A percentile compares a stretch with the other conserved stretches of the same genome.
Conservation (phyloP, 2,329 filamentous ascomycete genomes). For the Hypoxylon sp. region DNA sequence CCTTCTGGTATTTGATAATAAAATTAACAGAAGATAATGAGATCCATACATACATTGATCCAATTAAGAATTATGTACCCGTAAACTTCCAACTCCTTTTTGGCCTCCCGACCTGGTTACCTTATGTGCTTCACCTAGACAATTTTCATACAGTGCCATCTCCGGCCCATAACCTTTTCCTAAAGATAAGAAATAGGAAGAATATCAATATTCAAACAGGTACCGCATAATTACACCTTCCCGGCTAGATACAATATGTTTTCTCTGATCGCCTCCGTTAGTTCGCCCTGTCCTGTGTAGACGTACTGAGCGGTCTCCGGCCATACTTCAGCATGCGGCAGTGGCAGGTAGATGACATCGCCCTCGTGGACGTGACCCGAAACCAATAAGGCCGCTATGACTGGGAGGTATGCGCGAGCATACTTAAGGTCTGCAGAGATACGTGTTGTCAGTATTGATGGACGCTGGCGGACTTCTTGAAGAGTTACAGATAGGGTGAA, state of each 20-base stretch:
- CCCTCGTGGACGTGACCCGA: conserved; percentile 65
- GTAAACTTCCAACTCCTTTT: neutral
- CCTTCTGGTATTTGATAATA: neutral
- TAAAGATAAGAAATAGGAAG: neutral
- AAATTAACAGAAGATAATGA: neutral
- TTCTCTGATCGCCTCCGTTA: conserved; percentile 61
- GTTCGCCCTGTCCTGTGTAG: conserved; percentile 64
- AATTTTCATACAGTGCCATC: neutral
- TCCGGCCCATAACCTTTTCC: neutral
- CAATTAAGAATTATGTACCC: neutral
- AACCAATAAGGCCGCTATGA: conserved; percentile 67
- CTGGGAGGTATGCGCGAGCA: conserved; percentile 64
- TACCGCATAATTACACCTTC: conserved; percentile 52
- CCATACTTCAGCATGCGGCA: conserved; percentile 71
- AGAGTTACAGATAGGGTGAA: neutral
- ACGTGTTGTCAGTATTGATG: conserved; percentile 2
- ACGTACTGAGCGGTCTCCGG: conserved; percentile 66
- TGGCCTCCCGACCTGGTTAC: too few relatives aligned
- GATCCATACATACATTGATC: neutral
- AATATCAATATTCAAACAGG: neutral
- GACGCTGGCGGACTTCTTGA: too few relatives aligned
- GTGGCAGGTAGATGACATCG: conserved; percentile 68
- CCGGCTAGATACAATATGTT: conserved; percentile 71
- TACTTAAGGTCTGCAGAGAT: conserved; percentile 61
- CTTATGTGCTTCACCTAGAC: neutral